phyloP scores from a whole-genome alignment of 495 filamentous ascomycete species.

The Tuber indicum region DNA sequence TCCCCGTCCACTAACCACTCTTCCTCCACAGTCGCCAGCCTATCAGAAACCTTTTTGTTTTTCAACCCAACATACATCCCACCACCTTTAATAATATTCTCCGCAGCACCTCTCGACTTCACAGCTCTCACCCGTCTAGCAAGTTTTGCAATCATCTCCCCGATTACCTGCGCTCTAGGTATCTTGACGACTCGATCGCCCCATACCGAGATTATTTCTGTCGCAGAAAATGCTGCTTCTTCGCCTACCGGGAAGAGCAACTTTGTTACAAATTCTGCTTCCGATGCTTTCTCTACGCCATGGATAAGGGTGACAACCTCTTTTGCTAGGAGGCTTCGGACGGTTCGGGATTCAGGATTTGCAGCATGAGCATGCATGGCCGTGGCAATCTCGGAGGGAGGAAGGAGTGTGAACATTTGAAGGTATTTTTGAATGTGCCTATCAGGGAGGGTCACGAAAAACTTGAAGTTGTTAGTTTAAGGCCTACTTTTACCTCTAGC shows the following conservation, averaged over 20 bases:
- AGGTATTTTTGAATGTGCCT: slow-evolving; percentile 70
- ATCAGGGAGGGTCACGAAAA: slow-evolving; percentile 79
- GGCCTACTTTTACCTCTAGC: not conserved
- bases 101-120: slow-evolving; percentile 26
- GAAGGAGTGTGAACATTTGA: slow-evolving; percentile 86
- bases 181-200: slow-evolving; percentile 23
- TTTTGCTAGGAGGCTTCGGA: slow-evolving; percentile 72
- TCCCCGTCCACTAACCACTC: slow-evolving; percentile 37
- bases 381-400: slow-evolving; percentile 55
- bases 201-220: slow-evolving; percentile 27
- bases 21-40: slow-evolving; percentile 22
- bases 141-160: slow-evolving; percentile 33
- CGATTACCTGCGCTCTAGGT: slow-evolving; percentile 26
- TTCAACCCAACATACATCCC: slow-evolving; percentile 36
- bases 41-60: slow-evolving; percentile 20
- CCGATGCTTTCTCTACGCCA: slow-evolving; percentile 54
- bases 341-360: slow-evolving; percentile 62
- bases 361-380: slow-evolving; percentile 60
- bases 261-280: slow-evolving; percentile 49
- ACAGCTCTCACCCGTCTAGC: slow-evolving; percentile 23
- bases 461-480: slow-evolving; percentile 45
- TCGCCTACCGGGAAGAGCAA: slow-evolving; percentile 27
- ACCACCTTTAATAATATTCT: slow-evolving; percentile 31
- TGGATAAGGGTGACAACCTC: slow-evolving; percentile 78
- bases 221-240: slow-evolving; percentile 11